Evolutionary conservation across 2,329 filamentous ascomycete species (phyloP).

Genomic region (Aspergillus texensis): DNA sequence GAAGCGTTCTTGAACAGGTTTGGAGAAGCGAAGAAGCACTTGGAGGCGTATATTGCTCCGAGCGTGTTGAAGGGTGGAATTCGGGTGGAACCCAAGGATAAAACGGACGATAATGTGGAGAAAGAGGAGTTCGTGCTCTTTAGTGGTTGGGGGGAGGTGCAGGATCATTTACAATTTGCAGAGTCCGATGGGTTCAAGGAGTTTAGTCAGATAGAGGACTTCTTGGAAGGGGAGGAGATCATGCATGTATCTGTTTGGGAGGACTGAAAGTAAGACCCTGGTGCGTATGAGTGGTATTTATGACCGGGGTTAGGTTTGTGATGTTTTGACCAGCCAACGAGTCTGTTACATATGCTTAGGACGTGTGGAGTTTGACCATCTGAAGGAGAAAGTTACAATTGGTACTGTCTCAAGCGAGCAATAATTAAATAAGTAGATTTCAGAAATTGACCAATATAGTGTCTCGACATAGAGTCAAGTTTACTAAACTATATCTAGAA

Average conservation of each 20-base stretch:
- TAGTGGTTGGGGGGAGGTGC: constrained; percentile 40
- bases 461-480: not conserved
- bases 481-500: not conserved
- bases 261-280: not conserved
- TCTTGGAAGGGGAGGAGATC: constrained; percentile 29
- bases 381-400: not conserved
- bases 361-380: not conserved
- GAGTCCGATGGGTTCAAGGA: constrained; percentile 35
- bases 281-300: not conserved
- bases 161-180: constrained; percentile 40
- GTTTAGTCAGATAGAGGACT: constrained; percentile 26
- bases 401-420: rapidly evolving
- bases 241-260: constrained; percentile 23
- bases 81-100: constrained; percentile 39
- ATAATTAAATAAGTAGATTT: not conserved
- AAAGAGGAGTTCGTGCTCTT: constrained; percentile 49
- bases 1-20: constrained; percentile 32
- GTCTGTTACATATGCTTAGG: not conserved
- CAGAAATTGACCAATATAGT: not conserved
- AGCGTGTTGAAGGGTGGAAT: constrained; percentile 40
- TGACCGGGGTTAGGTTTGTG: not conserved
- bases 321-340: not conserved
- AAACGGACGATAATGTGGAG: constrained; percentile 15
- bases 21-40: constrained; percentile 23
- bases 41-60: constrained; percentile 32